These are phyloP conservation scores for Monosporozyma unispora DNA, from an alignment of 805 yeast species.

Conservation along the genomic window DNA sequence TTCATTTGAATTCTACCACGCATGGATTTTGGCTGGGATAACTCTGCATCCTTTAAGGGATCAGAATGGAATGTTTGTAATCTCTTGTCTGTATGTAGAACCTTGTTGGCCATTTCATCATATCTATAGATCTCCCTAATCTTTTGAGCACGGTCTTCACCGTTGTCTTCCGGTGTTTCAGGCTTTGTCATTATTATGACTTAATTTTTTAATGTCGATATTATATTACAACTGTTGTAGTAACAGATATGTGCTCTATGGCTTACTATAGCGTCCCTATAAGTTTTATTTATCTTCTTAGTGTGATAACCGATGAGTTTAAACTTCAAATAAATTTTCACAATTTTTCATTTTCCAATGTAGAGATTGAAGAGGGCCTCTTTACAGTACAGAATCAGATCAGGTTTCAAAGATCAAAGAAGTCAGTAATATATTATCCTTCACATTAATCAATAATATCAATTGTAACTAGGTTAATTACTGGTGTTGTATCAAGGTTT, in stretches of 20 bases:
- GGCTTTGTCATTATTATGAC: not conserved
- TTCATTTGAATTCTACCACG: conserved; percentile 55
- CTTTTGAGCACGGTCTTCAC: conserved; percentile 12
- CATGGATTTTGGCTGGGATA: conserved; percentile 62
- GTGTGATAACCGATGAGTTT: not conserved
- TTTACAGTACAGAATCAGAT: not conserved
- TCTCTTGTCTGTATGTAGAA: conserved; percentile 49
- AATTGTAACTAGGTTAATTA: not conserved
- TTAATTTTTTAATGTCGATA: not conserved
- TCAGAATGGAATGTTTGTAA: conserved; percentile 36
- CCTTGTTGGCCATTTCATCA: conserved; percentile 73
- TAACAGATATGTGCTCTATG: not conserved
- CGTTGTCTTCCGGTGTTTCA: not conserved
- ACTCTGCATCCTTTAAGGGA: conserved; percentile 37
- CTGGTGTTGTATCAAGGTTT: not conserved
- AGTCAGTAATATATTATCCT: not conserved
- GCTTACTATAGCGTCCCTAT: not conserved
- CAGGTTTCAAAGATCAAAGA: not conserved
- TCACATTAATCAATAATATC: too few species aligned
- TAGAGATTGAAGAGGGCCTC: not conserved
- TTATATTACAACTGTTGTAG: not conserved
- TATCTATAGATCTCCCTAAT: conserved; percentile 40
- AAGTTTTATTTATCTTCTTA: not conserved
- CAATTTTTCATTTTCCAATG: not conserved
- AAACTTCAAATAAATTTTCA: not conserved